phyloP scores from a whole-genome alignment of 768 basidiomycete species.

The Leccinum aurantiacum region DNA sequence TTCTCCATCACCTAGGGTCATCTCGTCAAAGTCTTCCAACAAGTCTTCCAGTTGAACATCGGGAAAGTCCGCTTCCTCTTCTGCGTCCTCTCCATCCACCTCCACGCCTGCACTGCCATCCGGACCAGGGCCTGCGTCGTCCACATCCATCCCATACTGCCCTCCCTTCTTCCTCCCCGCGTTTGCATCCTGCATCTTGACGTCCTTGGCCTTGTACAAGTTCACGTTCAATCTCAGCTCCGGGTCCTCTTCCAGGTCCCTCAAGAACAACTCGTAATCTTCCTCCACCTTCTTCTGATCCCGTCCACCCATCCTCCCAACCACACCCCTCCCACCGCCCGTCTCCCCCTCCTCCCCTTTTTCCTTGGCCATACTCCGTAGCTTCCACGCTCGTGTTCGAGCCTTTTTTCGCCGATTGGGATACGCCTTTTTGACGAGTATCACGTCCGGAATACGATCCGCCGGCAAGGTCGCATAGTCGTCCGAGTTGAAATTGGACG shows the following conservation, averaged over 20 bases:
- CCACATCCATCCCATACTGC: conserved; percentile 63
- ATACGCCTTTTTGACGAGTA: conserved; percentile 94
- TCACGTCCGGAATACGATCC: conserved; percentile 81
- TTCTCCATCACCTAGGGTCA: conserved; percentile 63
- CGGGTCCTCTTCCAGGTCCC: conserved; percentile 92
- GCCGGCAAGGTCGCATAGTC: conserved; percentile 68
- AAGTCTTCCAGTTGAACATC: conserved; percentile 83
- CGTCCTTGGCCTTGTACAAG: conserved; percentile 71
- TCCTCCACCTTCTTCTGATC: conserved; percentile 93
- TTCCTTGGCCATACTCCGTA: conserved; percentile 92
- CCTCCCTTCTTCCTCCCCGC: conserved; percentile 24
- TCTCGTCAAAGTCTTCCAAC: conserved; percentile 88
- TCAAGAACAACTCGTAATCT: conserved; percentile 95
- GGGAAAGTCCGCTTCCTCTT: conserved; percentile 85
- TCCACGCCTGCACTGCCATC: conserved; percentile 20
- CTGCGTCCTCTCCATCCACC: conserved; percentile 43
- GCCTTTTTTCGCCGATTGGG: conserved; percentile 92
- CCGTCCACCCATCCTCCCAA: conserved; percentile 85
- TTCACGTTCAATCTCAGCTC: conserved; percentile 88
- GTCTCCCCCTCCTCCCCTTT: conserved; percentile 85
- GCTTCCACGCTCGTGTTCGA: conserved; percentile 79
- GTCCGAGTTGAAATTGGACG: conserved; percentile 91
- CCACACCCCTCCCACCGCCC: conserved; percentile 75
- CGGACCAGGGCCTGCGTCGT: conserved; percentile 40
- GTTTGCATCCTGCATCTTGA: conserved; percentile 47